Evolutionary conservation across 257 asterid genomes (phyloP), one percentile per base, ranked within the genome.

Genomic region (Osmanthus fragrans): DNA sequence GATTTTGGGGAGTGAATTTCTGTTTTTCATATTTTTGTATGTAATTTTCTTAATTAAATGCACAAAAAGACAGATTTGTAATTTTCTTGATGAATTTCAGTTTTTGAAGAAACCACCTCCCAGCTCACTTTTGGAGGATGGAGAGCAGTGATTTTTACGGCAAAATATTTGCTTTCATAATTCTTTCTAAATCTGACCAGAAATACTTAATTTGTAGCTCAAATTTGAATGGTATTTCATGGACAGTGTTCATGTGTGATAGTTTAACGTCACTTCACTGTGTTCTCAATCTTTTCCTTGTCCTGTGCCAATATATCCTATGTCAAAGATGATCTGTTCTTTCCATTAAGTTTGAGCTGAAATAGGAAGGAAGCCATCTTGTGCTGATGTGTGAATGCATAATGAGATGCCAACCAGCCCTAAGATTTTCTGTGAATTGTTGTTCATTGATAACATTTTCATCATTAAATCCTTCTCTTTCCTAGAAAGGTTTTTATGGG

Each of bases 1-100:
- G 34, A 70, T 65, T 73, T 65, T 78, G 63, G 77, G 47, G 69
- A 72, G 74, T 75, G 33, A 63, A 73, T 30, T 73, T 73, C 33
- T 56, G 56, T 47, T 78, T 65, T 73, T 71, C 69, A 40, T 21
- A 8, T 70, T 34, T 80, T 70, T 75, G 27, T 40, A 42, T 74
- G 54, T 63, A 23, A 25, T 23, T 27, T 21, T 10, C 16, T 63
- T 60, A 60, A 60, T 60, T 25, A 60, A 60, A 60, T 56, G 18
- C 34, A 21, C 68, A 56, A 45, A 18, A 51, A 51, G 63, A 49
- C 63, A 19, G 63, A 19, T 45, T 16, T 2, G 29, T 7, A 56
- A 21, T 56, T 56, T 56, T 21, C 30, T 19, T 21, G 30, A 6
- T 56, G 30, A 27, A 27, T 23, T 10, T 63, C 34, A 63, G 69